Base-by-base conservation (phyloP, 1,284 basidiomycete genomes). In the Coniferiporia weirii region DNA sequence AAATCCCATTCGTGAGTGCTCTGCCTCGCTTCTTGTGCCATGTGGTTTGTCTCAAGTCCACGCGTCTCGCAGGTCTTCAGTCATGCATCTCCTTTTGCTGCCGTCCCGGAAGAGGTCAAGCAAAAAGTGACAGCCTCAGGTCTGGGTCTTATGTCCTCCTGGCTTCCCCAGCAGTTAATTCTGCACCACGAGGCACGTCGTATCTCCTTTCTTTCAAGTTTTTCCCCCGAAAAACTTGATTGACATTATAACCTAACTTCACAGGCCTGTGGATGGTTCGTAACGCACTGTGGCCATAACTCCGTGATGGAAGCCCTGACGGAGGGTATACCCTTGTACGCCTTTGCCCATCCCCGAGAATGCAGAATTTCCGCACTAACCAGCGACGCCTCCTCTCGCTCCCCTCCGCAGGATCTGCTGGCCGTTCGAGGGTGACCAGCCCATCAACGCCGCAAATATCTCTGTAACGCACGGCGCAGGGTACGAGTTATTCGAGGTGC, bases 401-500 rank as follows among this genome's bases (percentile, higher is more conserved):
- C n/a, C n/a, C n/a, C n/a, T n/a, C n/a, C n/a, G n/a, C 27, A 69
- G 68, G 61, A 69, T 69, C 46, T 65, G 63, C 63, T 69, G 66
- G 68, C 67, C 66, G 1, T 67, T 64, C 62, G 48, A 58, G 9
- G 63, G 60, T 17, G 67, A 68, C 56, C 66, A 68, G 54, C 64
- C 68, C 10, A 27, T 60, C n/a, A 70, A 69, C 59, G 64, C 67
- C 12, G 56, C 66, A 1, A 62, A 64, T 27, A 56, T 67, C 17
- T 54, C 64, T 34, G 58, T 62, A 17, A 66, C 61, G 27, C 64
- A 66, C 52, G 54, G 64, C 35, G 55, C 65, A 54, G 69, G 64
- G 15, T 70, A 70, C 61, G 69, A 71, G 64, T 57, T 71, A 12
- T 32, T 68, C 47, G 68, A 71, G 52, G 66, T 67, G n/a, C 67